Conservation (phyloP, 78 protist species). For the Mantamonas sphyraenae region DNA sequence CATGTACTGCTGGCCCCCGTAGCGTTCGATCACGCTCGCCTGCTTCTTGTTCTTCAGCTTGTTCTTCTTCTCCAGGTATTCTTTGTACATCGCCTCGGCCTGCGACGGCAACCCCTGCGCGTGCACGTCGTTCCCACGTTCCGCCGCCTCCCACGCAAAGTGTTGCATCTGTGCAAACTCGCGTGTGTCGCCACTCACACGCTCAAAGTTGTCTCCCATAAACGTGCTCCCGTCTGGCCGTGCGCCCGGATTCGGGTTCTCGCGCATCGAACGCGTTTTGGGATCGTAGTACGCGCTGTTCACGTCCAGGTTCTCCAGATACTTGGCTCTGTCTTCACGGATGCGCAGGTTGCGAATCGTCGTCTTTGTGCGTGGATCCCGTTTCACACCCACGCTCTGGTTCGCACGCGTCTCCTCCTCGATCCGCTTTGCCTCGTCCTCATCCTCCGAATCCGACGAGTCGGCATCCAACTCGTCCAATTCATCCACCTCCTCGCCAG, state of each 20-base stretch:
- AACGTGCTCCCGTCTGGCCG: constrained; percentile 17
- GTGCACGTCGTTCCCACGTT: constrained; percentile 8
- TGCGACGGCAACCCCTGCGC: neutral
- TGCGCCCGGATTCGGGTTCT: constrained; percentile 55
- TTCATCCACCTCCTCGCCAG: neutral
- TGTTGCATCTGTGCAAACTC: constrained; percentile 54
- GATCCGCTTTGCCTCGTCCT: constrained; percentile 26
- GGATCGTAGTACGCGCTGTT: constrained; percentile 97
- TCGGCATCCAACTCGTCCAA: constrained; percentile 34
- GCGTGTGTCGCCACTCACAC: constrained; percentile 70
- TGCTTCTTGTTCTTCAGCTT: neutral
- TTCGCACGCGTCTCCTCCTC: constrained; percentile 27
- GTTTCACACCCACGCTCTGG: constrained; percentile 29
- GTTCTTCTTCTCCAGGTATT: neutral
- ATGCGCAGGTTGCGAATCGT: constrained; percentile 74
- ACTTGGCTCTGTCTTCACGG: constrained; percentile 97
- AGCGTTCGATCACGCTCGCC: constrained; percentile 15
- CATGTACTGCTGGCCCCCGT: constrained; percentile 84
- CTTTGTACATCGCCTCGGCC: no score
- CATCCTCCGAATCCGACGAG: constrained; percentile 22
- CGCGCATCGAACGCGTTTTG: constrained; percentile 95
- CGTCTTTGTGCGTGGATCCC: constrained; percentile 60
- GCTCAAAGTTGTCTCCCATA: constrained; percentile 79
- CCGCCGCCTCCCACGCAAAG: constrained; percentile 60
- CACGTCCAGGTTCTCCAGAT: constrained; percentile 81